Evolutionary conservation across 2,329 filamentous ascomycete species (phyloP).

Genomic region (Botryotinia convoluta): DNA sequence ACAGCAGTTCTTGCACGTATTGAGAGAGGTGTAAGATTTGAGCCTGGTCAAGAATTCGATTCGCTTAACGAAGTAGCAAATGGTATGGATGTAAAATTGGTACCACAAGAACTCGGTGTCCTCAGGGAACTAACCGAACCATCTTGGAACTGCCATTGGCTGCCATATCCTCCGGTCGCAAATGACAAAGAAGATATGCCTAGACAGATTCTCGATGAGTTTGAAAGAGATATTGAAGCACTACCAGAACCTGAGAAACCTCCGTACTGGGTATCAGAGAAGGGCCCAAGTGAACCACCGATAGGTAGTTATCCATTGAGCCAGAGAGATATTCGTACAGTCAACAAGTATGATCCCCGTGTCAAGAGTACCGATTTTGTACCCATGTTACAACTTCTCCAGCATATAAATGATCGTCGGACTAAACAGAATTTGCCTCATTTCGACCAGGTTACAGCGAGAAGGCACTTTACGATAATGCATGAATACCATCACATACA

Average conservation of each 20-base stretch:
- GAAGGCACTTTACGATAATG: neutral
- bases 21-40: neutral
- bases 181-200: neutral
- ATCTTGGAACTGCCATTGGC: conserved; percentile 13
- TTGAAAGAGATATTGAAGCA: conserved; percentile 21
- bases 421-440: neutral
- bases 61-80: neutral
- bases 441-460: neutral
- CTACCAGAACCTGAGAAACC: neutral
- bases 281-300: neutral
- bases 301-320: neutral
- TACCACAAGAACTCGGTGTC: neutral
- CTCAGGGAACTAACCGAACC: conserved; percentile 1
- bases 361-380: neutral
- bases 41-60: neutral
- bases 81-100: neutral
- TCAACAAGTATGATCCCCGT: neutral
- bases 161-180: neutral
- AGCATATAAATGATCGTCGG: neutral
- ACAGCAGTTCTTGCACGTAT: conserved; percentile 6
- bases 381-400: neutral
- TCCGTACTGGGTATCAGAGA: conserved; percentile 21
- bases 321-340: conserved; percentile 7
- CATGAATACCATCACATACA: conserved; percentile 8
- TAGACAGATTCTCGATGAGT: conserved; percentile 17